Evolutionary conservation across 169 alveolate species (phyloP).

Genomic region (Perkinsus marinus): DNA sequence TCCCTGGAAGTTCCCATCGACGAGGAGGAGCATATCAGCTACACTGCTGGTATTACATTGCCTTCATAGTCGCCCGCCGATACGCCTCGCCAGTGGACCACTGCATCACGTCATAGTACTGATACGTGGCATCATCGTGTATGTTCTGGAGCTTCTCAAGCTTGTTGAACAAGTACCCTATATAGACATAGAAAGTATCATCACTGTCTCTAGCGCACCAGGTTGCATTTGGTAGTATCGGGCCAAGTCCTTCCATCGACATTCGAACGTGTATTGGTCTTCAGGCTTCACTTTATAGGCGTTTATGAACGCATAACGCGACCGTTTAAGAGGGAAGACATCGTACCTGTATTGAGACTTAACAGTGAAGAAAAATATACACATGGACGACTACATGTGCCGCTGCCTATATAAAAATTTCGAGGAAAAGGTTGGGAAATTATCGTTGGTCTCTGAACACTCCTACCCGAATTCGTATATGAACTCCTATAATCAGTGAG

Average conservation of each 20-base stretch:
- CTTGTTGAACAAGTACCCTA: neutral
- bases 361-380: neutral
- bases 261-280: neutral
- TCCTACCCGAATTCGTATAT: neutral
- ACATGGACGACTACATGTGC: neutral
- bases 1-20: too few species aligned
- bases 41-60: neutral
- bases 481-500: too few species aligned
- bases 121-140: neutral
- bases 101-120: neutral
- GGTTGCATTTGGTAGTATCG: neutral
- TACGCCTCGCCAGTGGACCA: neutral
- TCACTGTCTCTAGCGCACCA: neutral
- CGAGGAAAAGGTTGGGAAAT: too few species aligned
- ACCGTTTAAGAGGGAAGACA: neutral
- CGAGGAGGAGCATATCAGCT: too few species aligned
- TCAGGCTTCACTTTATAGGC: neutral
- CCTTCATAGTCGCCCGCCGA: neutral
- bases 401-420: too few species aligned
- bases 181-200: too few species aligned
- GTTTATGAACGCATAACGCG: neutral
- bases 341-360: neutral
- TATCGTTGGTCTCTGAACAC: too few species aligned
- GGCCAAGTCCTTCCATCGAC: neutral
- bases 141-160: neutral